Conservation (phyloP, 2,329 filamentous ascomycete species). For the Colletotrichum lini region DNA sequence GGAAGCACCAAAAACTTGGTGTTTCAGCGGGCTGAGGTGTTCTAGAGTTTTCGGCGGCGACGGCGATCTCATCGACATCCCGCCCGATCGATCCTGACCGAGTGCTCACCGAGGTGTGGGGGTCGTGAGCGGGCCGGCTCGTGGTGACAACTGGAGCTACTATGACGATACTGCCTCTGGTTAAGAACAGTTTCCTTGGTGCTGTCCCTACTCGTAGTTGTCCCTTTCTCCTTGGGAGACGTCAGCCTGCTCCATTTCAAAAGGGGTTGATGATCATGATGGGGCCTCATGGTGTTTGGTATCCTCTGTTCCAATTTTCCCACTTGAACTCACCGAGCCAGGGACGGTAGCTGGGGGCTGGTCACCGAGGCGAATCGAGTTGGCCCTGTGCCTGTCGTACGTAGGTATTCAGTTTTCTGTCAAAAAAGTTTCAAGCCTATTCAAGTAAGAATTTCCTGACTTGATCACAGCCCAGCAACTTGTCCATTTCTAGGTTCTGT, state of each 20-base stretch:
- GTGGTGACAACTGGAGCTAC: neutral
- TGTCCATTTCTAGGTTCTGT: neutral
- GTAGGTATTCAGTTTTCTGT: neutral
- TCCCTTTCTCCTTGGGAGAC: neutral
- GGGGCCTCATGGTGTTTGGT: neutral
- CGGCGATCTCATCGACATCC: neutral
- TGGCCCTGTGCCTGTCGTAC: neutral
- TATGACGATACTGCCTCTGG: neutral
- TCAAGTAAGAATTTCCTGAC: neutral
- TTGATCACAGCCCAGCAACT: neutral
- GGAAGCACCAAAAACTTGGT: neutral
- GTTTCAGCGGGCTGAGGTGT: neutral
- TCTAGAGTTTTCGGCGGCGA: neutral
- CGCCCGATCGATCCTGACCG: conserved; percentile 29
- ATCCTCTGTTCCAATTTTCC: neutral
- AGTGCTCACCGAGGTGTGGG: conserved; percentile 17
- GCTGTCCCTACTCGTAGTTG: neutral
- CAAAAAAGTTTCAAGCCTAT: neutral
- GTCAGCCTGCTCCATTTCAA: neutral
- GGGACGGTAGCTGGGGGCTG: neutral
- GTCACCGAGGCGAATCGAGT: neutral
- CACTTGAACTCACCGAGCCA: neutral
- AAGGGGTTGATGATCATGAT: neutral
- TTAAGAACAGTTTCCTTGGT: neutral
- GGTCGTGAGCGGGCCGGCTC: neutral